Evolutionary conservation across 1,284 basidiomycete genomes (phyloP).

Genomic region (Anthracocystis panici-leucophaei): DNA sequence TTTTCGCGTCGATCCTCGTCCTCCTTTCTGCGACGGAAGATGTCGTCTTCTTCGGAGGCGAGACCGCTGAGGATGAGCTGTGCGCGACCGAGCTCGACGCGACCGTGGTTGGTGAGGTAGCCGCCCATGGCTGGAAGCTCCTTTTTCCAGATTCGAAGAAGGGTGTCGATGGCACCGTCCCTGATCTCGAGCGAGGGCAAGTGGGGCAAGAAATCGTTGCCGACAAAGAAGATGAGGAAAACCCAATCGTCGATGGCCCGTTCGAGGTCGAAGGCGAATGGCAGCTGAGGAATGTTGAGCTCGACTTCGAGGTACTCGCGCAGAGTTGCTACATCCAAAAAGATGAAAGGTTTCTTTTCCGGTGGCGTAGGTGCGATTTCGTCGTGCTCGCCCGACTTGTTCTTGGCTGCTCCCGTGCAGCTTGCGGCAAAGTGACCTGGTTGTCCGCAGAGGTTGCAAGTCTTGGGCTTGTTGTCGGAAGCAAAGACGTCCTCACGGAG

Average conservation of each 20-base stretch:
- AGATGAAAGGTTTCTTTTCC: conserved; percentile 98
- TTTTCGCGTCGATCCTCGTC: conserved; percentile 90
- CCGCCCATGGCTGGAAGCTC: conserved; percentile 95
- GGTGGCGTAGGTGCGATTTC: conserved; percentile 58
- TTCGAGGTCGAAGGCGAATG: conserved; percentile 94
- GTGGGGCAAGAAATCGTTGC: conserved; percentile 99
- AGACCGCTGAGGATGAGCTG: conserved; percentile 96
- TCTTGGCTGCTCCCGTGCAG: conserved; percentile 75
- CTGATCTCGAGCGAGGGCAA: conserved; percentile 97
- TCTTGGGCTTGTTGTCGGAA: conserved; percentile 74
- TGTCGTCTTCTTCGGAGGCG: conserved; percentile 91
- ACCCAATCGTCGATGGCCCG: conserved; percentile 99
- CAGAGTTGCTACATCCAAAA: conserved; percentile 93
- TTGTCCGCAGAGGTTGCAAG: conserved; percentile 90
- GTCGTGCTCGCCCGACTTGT: conserved; percentile 72
- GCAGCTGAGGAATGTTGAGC: conserved; percentile 80
- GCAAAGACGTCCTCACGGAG: conserved; percentile 97
- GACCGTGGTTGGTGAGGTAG: conserved; percentile 93
- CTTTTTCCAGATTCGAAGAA: conserved; percentile 94
- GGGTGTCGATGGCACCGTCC: conserved; percentile 97
- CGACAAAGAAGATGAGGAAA: conserved; percentile 98
- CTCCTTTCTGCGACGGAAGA: conserved; percentile 91
- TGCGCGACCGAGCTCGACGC: conserved; percentile 84
- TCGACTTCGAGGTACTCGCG: conserved; percentile 98
- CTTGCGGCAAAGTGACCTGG: conserved; percentile 93